phyloP scores from a whole-genome alignment of 805 yeast species.

The Priceomyces medius region DNA sequence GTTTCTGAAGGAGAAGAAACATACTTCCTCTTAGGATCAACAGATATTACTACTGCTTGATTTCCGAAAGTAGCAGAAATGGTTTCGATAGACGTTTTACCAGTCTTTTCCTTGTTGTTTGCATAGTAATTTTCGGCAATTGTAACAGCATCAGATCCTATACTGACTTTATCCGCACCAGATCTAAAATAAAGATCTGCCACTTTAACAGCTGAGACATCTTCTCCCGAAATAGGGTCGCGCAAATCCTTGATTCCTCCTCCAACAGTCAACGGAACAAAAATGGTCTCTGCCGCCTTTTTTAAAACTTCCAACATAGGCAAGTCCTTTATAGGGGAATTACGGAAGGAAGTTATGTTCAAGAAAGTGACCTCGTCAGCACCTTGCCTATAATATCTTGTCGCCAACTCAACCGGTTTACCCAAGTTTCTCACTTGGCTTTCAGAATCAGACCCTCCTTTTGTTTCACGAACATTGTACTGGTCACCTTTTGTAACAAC shows the following conservation, averaged over 20 bases:
- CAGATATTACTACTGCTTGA: constrained; percentile 97
- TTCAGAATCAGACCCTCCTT: constrained; percentile 32
- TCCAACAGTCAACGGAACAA: constrained; percentile 97
- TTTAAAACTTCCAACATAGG: constrained; percentile 93
- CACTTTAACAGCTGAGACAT: constrained; percentile 81
- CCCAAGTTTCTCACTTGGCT: constrained; percentile 86
- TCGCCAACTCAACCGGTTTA: constrained; percentile 93
- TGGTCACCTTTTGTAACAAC: constrained; percentile 99
- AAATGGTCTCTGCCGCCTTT: constrained; percentile 81
- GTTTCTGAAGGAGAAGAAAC: constrained; percentile 61
- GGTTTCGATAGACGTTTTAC: constrained; percentile 87
- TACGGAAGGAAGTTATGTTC: constrained; percentile 93
- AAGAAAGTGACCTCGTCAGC: constrained; percentile 96
- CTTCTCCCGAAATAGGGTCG: constrained; percentile 76
- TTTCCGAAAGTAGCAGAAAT: constrained; percentile 90
- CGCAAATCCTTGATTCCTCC: constrained; percentile 93
- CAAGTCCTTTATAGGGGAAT: constrained; percentile 86
- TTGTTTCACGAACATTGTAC: constrained; percentile 84
- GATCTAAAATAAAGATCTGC: constrained; percentile 91
- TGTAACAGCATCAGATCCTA: constrained; percentile 94
- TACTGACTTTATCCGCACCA: constrained; percentile 97
- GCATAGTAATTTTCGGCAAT: constrained; percentile 84
- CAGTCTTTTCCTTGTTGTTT: constrained; percentile 57
- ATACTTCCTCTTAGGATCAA: constrained; percentile 92
- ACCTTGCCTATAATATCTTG: constrained; percentile 86